Evolutionary conservation across 805 yeast species (phyloP), one percentile per base, ranked within the genome.

Genomic region (Saccharomyces eubayanus): DNA sequence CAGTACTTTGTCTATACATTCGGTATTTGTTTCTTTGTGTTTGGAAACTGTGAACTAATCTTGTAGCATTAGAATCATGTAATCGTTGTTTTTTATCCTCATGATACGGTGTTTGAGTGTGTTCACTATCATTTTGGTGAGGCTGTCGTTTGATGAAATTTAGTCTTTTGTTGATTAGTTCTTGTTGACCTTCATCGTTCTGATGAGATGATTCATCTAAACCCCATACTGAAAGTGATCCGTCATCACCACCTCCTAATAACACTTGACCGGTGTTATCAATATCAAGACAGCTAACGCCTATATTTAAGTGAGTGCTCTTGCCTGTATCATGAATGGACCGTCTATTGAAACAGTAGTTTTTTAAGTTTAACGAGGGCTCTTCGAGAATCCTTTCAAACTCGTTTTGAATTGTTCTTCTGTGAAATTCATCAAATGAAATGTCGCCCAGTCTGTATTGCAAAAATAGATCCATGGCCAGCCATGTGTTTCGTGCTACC

Each of bases 161-260:
- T 9, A 64, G 28, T 53, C 58, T 72, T 66, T 46, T 74, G 58
- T 31, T 72, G 67, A 31, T 69, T 47, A 36, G 60, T 48, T 54
- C 54, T 53, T 28, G 61, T 40, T 40, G 69, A 63, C 24, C 53
- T 54, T 20, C 62, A 41, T 21, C 69, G 62, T 28, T 59, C 2
- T 51, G 50, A 12, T 50, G 46, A 28, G 53, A 10, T 47, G 49
- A 49, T 16, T 61, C 64, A 53, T 64, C 70, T 9, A 72, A 56
- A 4, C 64, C 50, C 58, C 64, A 60, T 3, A 74, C 67, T 16
- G 68, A 58, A 36, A 75, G 70, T 28, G 72, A 65, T 21, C 74
- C 77, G 53, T 66, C 65, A 31, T 63, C 62, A 36, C 67, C 70
- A 10, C 64, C 66, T 1, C 57, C 52, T 36, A 61, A 51, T 24